A percentile compares a stretch with the other conserved stretches of the same genome.
Evolutionary conservation across 169 alveolate species (phyloP).

Genomic region (Amoebophrya sp.): DNA sequence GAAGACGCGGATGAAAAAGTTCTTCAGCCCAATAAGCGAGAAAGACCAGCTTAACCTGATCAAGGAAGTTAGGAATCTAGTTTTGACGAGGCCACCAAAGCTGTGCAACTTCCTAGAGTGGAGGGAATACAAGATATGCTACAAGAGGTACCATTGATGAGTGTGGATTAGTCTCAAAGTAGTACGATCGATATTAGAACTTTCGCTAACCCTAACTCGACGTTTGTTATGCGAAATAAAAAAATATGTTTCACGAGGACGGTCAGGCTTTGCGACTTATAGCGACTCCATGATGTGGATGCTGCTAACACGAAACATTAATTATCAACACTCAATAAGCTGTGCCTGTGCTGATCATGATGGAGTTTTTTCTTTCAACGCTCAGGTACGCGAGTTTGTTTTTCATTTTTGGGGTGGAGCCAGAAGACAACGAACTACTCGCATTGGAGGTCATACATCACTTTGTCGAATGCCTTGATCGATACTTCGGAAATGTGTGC

Average conservation of each 20-base stretch:
- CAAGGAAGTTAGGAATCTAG: constrained; percentile 78
- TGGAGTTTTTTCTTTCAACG: not conserved
- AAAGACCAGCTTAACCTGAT: constrained; percentile 66
- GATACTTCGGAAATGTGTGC: constrained; percentile 98
- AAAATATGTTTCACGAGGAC: no score
- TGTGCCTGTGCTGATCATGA: not conserved
- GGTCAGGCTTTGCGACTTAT: no score
- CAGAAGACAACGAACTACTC: constrained; percentile 90
- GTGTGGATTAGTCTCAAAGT: not conserved
- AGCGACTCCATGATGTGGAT: no score
- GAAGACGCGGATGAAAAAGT: constrained; percentile 88
- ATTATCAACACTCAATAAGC: constrained; percentile 9
- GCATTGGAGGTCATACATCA: constrained; percentile 93
- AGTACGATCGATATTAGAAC: no score
- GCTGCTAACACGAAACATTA: no score
- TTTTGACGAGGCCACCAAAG: constrained; percentile 85
- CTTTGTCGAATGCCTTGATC: constrained; percentile 94
- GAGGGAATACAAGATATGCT: constrained; percentile 90
- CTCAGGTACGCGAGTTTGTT: constrained; percentile 93
- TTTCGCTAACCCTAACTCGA: no score
- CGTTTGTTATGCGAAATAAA: no score
- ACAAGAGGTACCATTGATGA: constrained; percentile 77
- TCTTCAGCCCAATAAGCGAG: constrained; percentile 44
- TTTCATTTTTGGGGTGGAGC: constrained; percentile 92
- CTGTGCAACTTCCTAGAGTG: constrained; percentile 95